Conservation (phyloP, 2,329 filamentous ascomycete genomes). For the Leptographium galeiforme region DNA sequence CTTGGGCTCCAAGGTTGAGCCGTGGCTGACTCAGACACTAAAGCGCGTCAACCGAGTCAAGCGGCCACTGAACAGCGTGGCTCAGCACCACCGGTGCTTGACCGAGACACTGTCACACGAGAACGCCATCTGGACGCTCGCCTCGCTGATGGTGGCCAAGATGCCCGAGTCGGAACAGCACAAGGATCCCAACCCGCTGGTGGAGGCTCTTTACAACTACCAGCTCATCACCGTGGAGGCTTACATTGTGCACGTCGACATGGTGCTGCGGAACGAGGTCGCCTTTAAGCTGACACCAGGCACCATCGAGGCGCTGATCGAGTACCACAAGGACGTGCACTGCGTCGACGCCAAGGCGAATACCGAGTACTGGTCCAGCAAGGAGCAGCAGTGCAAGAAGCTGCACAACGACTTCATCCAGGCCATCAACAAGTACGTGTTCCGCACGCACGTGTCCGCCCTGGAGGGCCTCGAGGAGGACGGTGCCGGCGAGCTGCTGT, state of each 20-base stretch:
- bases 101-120: conserved; percentile 83
- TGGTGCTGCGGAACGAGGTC: conserved; percentile 94
- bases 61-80: conserved; percentile 90
- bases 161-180: conserved; percentile 72
- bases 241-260: conserved; percentile 97
- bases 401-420: conserved; percentile 94
- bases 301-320: conserved; percentile 82
- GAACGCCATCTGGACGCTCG: conserved; percentile 88
- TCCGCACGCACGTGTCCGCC: conserved; percentile 73
- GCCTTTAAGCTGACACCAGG: conserved; percentile 95
- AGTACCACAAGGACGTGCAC: conserved; percentile 94
- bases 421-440: conserved; percentile 94
- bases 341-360: conserved; percentile 78
- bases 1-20: conserved; percentile 79
- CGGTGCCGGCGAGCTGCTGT: conserved; percentile 82
- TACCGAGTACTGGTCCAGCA: conserved; percentile 92
- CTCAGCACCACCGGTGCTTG: conserved; percentile 88
- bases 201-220: conserved; percentile 85
- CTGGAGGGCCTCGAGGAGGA: conserved; percentile 95
- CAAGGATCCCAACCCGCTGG: conserved; percentile 66
- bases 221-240: conserved; percentile 88
- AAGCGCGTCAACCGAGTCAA: conserved; percentile 96
- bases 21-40: conserved; percentile 91
- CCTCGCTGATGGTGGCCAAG: conserved; percentile 86
- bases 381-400: conserved; percentile 93